These are phyloP conservation scores for Ustilago tritici DNA, from an alignment of 1,284 basidiomycete genomes.

Conservation along the genomic window DNA sequence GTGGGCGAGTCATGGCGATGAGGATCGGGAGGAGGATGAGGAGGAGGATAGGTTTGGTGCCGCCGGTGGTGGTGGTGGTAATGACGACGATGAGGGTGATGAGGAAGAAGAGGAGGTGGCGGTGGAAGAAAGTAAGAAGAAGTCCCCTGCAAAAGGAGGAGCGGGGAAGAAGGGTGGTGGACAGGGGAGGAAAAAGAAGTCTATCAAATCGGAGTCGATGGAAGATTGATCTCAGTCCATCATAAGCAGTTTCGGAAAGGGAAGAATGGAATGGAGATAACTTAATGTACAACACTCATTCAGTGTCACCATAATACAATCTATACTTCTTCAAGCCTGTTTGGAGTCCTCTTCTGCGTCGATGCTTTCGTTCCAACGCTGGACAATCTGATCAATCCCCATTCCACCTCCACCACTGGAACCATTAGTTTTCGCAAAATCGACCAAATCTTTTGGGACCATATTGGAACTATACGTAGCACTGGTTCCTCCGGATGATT, in stretches of 20 bases:
- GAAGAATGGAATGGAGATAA: neutral
- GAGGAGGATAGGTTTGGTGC: neutral
- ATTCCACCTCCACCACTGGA: neutral
- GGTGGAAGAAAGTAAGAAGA: conserved; percentile 8
- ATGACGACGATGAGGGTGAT: conserved; percentile 1
- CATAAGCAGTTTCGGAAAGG: neutral
- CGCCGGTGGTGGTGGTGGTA: neutral
- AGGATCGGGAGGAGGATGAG: conserved; percentile 13
- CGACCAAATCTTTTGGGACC: conserved; percentile 88
- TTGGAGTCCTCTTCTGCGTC: conserved; percentile 11
- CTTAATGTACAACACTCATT: conserved; percentile 2
- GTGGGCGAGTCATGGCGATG: conserved; percentile 21
- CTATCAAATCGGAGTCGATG: conserved; percentile 18
- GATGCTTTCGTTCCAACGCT: conserved; percentile 24
- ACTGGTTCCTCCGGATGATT: conserved; percentile 14
- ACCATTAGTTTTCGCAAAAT: conserved; percentile 74
- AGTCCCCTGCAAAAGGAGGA: conserved; percentile 1
- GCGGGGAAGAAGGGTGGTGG: conserved; percentile 16
- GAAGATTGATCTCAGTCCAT: conserved; percentile 14
- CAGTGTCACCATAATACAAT: neutral
- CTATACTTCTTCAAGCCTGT: neutral
- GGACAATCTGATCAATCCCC: conserved; percentile 38
- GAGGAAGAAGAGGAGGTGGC: conserved; percentile 11
- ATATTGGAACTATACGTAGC: conserved; percentile 84
- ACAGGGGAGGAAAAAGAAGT: conserved; percentile 18